phyloP scores from a whole-genome alignment of 768 basidiomycete genomes.

The Suillus clintonianus region DNA sequence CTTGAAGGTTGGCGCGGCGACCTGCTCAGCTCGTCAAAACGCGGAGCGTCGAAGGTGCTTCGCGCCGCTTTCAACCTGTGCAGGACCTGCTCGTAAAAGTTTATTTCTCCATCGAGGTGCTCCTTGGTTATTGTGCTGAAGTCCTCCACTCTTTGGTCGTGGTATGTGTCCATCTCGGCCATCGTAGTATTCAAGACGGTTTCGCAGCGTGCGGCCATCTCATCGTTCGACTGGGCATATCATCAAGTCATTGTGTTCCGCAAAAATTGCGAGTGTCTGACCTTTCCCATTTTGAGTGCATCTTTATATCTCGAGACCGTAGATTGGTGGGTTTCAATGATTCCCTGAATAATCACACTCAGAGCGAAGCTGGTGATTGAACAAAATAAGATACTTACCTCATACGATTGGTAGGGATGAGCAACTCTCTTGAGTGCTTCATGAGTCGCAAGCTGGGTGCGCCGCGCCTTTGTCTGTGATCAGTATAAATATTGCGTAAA shows the following conservation, averaged over 20 bases:
- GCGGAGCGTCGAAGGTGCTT: constrained; percentile 48
- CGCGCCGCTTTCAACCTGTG: constrained; percentile 60
- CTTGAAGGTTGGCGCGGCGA: constrained; percentile 66
- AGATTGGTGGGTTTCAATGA: constrained; percentile 74
- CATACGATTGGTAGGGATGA: constrained; percentile 73
- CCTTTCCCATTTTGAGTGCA: constrained; percentile 40
- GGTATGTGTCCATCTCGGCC: constrained; percentile 85
- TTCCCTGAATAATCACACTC: constrained; percentile 43
- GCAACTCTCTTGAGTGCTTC: constrained; percentile 76
- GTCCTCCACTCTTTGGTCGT: constrained; percentile 72
- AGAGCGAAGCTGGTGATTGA: background rate
- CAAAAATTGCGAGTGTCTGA: constrained; percentile 22
- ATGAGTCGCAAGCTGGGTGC: constrained; percentile 72
- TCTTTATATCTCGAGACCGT: constrained; percentile 68
- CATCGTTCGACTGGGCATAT: constrained; percentile 54
- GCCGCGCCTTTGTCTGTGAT: constrained; percentile 54
- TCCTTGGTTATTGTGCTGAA: constrained; percentile 59
- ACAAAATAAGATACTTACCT: constrained; percentile 40
- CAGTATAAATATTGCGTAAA: constrained; percentile 4
- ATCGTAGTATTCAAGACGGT: constrained; percentile 87
- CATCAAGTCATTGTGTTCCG: constrained; percentile 1
- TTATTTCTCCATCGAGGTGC: constrained; percentile 79
- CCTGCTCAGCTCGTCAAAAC: constrained; percentile 48
- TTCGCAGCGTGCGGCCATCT: constrained; percentile 75
- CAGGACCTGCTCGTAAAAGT: constrained; percentile 71